Evolutionary conservation across 768 basidiomycete genomes (phyloP), one percentile per base, ranked within the genome.

Genomic region (Scleroderma bovista): DNA sequence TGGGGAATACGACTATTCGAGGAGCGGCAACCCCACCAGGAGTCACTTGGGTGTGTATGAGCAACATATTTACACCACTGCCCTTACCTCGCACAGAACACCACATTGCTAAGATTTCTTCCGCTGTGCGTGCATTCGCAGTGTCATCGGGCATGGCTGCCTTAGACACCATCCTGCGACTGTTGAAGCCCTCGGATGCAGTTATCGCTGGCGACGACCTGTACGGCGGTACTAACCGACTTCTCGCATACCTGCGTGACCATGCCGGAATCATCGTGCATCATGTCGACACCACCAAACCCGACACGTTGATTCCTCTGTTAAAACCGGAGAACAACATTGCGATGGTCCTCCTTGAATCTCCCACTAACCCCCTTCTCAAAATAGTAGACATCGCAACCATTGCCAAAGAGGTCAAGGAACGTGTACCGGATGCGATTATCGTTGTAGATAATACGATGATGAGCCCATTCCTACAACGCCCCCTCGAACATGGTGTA

Each of bases 141-240:
- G 91, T 99, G 5, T 90, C 93, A 6, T 97, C 95, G 4, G 96
- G 96, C 47, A 99, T 99, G 96, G 93, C 95, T 16, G 93, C 94
- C 3, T 79, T 98, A 37, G 96, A 99, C 68, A 81, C 93, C 46
- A 97, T 99, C 60, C 78, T 96, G 43, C 88, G 96, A 44, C 66
- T 97, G 24, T 81, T 98, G 58, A 95, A 94, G 69, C 93, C 95
- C 5, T 91, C 91, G n/a, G 87, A 92, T 68, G 89, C 93, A 65
- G 79, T 99, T 53, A 86, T 99, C 57, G 93, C 96, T 3, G 93
- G 94, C 23, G 95, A 98, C 66, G 95, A 99, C 66, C 73, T 98
- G 22, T 99, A 99, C 68, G 96, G 96, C 32, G 96, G 96, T 19
- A 97, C 95, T 23, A 95, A 99, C 65, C 89, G 96, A 41, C 81